Conservation (phyloP, 495 filamentous ascomycete species). For the Hyphodiscus hymeniophilus region DNA sequence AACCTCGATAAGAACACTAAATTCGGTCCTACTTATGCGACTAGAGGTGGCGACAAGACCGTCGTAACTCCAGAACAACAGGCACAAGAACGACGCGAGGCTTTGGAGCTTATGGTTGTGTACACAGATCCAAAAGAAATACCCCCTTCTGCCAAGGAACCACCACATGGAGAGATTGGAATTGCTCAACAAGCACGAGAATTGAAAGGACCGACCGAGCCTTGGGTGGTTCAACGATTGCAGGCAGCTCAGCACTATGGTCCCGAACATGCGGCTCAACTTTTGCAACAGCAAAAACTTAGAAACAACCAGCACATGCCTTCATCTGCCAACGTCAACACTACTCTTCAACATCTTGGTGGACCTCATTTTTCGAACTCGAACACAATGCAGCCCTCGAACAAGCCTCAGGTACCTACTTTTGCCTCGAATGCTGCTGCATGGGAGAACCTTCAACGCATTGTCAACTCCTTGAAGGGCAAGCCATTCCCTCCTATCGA, state of each 20-base stretch:
- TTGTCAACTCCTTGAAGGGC: slow-evolving; percentile 21
- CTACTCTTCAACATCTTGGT: slow-evolving; percentile 12
- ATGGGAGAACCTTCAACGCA: slow-evolving; percentile 10
- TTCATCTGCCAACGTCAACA: neutral
- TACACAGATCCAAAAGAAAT: slow-evolving; percentile 69
- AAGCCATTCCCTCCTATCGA: slow-evolving; percentile 26
- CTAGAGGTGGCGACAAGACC: slow-evolving; percentile 51
- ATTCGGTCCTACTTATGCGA: slow-evolving; percentile 27
- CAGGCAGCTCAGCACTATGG: slow-evolving; percentile 17
- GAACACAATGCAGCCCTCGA: neutral
- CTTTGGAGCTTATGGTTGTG: slow-evolving; percentile 73
- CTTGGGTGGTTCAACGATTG: slow-evolving; percentile 18
- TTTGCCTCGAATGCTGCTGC: slow-evolving; percentile 2
- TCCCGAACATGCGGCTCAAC: slow-evolving; percentile 8
- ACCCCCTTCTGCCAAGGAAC: slow-evolving; percentile 69
- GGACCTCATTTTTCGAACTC: neutral
- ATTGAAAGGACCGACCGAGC: slow-evolving; percentile 9
- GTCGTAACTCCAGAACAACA: slow-evolving; percentile 58
- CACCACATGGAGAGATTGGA: slow-evolving; percentile 28
- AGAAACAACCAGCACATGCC: neutral
- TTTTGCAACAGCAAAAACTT: slow-evolving; percentile 7
- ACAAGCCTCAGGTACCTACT: neutral
- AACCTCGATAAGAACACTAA: slow-evolving; percentile 30
- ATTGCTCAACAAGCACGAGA: slow-evolving; percentile 3
- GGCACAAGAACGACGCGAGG: slow-evolving; percentile 62